Percentiles rank a stretch among this genome's conserved stretches.
phyloP scores from a whole-genome alignment of 768 basidiomycete genomes.

The Lentinula edodes region DNA sequence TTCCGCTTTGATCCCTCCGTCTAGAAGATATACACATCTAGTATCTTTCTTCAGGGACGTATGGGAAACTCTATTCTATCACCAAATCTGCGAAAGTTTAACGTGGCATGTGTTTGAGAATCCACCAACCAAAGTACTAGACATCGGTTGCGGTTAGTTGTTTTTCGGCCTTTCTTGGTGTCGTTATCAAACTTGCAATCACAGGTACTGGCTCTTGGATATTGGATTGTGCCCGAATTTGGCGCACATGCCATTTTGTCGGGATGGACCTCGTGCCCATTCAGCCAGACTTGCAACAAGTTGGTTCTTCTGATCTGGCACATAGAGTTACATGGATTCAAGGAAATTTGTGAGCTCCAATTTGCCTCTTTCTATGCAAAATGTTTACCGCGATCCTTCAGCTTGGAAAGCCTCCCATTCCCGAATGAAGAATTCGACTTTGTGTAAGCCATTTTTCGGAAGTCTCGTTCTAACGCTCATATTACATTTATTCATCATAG shows the following conservation, averaged over 20 bases:
- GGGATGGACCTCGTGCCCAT: constrained; percentile 70
- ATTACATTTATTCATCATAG: constrained; percentile 22
- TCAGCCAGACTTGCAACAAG: constrained; percentile 59
- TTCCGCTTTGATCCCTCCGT: constrained; percentile 14
- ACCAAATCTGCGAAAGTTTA: constrained; percentile 48
- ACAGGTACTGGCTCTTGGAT: constrained; percentile 72
- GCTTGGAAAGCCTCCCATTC: constrained; percentile 67
- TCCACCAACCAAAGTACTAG: constrained; percentile 62
- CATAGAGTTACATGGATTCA: constrained; percentile 68
- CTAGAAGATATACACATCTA: constrained; percentile 1
- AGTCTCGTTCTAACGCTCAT: neutral
- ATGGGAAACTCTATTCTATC: constrained; percentile 57
- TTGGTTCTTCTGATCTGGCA: constrained; percentile 53
- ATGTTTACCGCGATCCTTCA: constrained; percentile 19
- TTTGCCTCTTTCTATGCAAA: neutral
- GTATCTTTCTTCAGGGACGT: constrained; percentile 43
- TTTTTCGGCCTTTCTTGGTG: neutral
- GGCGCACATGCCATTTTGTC: constrained; percentile 63
- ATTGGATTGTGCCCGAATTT: constrained; percentile 53
- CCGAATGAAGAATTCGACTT: constrained; percentile 70
- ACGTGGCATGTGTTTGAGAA: constrained; percentile 63
- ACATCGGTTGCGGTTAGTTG: constrained; percentile 65
- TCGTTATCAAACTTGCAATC: neutral
- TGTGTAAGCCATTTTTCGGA: constrained; percentile 41
- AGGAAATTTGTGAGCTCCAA: constrained; percentile 56